A percentile compares a stretch with the other conserved stretches of the same genome.
Evolutionary conservation across 2,329 filamentous ascomycete genomes (phyloP).

Genomic region (Ophiostoma sp.): DNA sequence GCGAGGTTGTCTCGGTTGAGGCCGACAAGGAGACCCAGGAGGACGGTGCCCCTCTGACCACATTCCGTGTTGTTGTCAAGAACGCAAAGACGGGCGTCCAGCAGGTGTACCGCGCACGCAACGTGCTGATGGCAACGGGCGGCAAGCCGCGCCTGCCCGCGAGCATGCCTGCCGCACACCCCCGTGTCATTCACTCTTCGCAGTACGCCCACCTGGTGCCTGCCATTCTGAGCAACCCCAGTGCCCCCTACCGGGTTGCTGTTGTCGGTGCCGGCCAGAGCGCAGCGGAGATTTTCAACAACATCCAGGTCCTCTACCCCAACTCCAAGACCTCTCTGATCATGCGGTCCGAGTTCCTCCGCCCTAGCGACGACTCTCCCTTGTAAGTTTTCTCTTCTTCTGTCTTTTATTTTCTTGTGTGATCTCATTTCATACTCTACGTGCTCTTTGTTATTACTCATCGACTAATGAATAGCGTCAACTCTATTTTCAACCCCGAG

Average conservation of each 20-base stretch:
- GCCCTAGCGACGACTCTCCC: conserved; percentile 90
- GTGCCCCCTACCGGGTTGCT: conserved; percentile 64
- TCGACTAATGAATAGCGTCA: conserved; percentile 55
- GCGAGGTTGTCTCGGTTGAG: conserved; percentile 70
- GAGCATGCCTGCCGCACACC: conserved; percentile 61
- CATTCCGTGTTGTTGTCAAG: conserved; percentile 62
- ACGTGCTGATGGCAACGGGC: conserved; percentile 58
- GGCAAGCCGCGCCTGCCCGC: conserved; percentile 64
- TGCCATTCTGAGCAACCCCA: conserved; percentile 51
- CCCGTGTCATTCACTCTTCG: conserved; percentile 80
- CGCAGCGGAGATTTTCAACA: conserved; percentile 91
- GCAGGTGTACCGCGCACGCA: conserved; percentile 52
- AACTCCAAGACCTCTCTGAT: conserved; percentile 72
- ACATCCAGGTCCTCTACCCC: conserved; percentile 75
- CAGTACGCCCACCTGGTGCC: conserved; percentile 66
- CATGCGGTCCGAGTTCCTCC: conserved; percentile 76
- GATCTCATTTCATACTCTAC: neutral
- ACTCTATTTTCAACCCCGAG: conserved; percentile 91
- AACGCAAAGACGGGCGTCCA: conserved; percentile 53
- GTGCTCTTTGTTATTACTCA: neutral
- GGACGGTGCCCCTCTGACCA: conserved; percentile 45
- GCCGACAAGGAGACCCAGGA: conserved; percentile 36
- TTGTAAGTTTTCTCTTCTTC: conserved; percentile 58
- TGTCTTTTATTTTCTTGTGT: neutral
- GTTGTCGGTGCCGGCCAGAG: conserved; percentile 88